Base-by-base conservation (phyloP, 1,284 basidiomycete genomes). In the Puccinia triticina region DNA sequence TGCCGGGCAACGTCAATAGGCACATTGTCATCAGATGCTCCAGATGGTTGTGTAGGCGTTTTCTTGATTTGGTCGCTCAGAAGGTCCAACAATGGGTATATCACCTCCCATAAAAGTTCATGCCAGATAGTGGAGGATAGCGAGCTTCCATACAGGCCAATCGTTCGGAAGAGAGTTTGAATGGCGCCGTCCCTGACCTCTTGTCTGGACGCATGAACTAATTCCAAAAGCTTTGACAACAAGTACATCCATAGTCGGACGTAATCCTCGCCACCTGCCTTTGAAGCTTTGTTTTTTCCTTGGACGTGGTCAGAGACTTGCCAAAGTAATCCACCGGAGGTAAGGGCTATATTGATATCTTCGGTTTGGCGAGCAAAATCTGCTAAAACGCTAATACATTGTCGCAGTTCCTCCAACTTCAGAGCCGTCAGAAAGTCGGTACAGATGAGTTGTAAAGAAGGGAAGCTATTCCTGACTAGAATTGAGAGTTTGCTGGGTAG, bases 291-390 rank as follows among this genome's bases (percentile, higher is more conserved):
- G 92, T 91, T 84, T 91, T 92, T 77, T 91, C 90, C 86, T 92
- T 86, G 86, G 91, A 69, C 91, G 90, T 87, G 93, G 86, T 98
- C 95, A 0, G 95, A 96, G 0, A 98, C 93, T 82, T 93, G 93
- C 95, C 95, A 97, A 10, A 97, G 89, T 1, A 96, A 88, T 83
- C 92, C 93, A 64, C 94, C 94, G 2, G 94, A 94, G 0, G 95
- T 96, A 69, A 99, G 89, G 0, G 96, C 93, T 77, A 98, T 96
- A 85, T 98, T 98, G 73, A 96, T 95, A 85, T 99, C 96, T 11
- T 89, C 88, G 2, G 91, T 90, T 85, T 98, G 96, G 34, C 92
- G 90, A 37, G 95, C 94, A 87, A 97, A 99, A 83, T 92, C 92
- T 4, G 94, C 93, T 0, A 99, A 89, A 16, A 94, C 95, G 81